Evolutionary conservation across 495 filamentous ascomycete species (phyloP), one percentile per base, ranked within the genome.

Genomic region (Aspergillus hancockii): DNA sequence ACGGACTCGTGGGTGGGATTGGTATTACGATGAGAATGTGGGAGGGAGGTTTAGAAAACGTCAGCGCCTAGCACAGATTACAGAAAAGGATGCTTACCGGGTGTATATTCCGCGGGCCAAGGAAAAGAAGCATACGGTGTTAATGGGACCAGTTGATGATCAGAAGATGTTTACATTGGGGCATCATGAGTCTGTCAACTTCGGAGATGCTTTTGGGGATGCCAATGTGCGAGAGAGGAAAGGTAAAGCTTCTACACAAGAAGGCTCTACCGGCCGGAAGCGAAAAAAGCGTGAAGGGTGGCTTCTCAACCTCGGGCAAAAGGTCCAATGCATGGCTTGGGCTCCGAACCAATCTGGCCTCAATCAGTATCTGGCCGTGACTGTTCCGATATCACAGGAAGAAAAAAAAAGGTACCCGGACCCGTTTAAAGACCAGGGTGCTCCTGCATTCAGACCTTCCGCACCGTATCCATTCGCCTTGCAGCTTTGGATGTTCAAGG

Each of bases 401-500:
- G 74, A 76, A 58, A 77, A 72, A 40, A 60, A 61, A 4, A 28
- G 54, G 8, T 62, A 65, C 45, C 52, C 59, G 21, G 57, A 67
- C 45, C 58, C 64, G 18, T 57, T 68, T 43, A 67, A 70, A 25
- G 67, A 70, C 18, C 64, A 66, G 54, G 59, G 66, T 36, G 65
- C 72, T 22, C 73, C 81, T 34, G 71, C 83, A 14, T 86, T 84
- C 64, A 65, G 72, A 14, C 71, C 81, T 3, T 73, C 75, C 6
- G 58, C 69, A 13, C 69, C 76, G 49, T 79, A 75, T 58, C 81
- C 82, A 32, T 74, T 74, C 38, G 75, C 77, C 21, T 66, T 88
- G 41, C 85, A 88, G 53, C 76, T 88, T 0, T 89, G 86, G 86
- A 68, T 78, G 4, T 84, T 89, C 67, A 67, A 70, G 57, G 67